These are phyloP conservation scores for Adenanthera pavonina DNA, from an alignment of 306 rosid genomes.

Conservation along the genomic window DNA sequence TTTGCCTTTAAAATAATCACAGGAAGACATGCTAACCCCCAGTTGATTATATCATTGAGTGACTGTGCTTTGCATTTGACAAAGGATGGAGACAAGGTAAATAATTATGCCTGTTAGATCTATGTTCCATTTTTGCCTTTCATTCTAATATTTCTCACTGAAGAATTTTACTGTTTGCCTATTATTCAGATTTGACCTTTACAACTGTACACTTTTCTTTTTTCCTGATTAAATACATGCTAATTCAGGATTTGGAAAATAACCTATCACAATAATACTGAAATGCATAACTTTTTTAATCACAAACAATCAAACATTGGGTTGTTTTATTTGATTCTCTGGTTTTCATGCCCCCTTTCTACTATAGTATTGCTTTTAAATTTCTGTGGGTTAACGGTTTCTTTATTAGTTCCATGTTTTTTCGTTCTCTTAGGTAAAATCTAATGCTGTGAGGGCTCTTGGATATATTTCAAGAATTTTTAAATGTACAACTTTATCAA, in stretches of 20 bases:
- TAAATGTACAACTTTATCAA: constrained; percentile 51
- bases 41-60: constrained; percentile 56
- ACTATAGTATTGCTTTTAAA: background rate
- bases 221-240: background rate
- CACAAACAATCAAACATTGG: background rate
- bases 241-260: background rate
- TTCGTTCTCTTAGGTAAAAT: constrained; percentile 67
- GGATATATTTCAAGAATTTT: constrained; percentile 91
- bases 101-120: constrained; percentile 2
- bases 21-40: constrained; percentile 59
- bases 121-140: background rate
- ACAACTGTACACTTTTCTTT: background rate
- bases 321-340: background rate
- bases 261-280: background rate
- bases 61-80: constrained; percentile 83
- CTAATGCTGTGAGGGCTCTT: constrained; percentile 98
- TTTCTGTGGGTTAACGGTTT: background rate
- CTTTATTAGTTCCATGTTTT: constrained; percentile 14
- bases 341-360: background rate
- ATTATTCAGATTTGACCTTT: constrained; percentile 13
- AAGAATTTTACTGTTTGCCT: background rate
- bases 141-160: constrained; percentile 25
- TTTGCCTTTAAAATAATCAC: constrained; percentile 3
- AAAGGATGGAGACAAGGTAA: constrained; percentile 92
- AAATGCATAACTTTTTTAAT: background rate